phyloP scores from a whole-genome alignment of 1,284 basidiomycete species.

The Termitomyces sp. region DNA sequence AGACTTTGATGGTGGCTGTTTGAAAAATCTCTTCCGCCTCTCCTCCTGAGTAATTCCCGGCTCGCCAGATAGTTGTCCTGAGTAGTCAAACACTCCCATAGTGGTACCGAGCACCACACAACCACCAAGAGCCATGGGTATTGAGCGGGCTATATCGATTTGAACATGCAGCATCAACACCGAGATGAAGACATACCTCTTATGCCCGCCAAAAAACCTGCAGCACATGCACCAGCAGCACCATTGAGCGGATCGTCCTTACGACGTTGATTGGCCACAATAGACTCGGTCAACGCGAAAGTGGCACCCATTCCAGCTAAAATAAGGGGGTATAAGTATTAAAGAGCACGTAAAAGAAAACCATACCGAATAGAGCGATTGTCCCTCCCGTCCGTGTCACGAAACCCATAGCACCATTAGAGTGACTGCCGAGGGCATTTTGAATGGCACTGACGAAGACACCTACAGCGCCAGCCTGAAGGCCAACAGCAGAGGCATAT shows the following conservation, averaged over 20 bases:
- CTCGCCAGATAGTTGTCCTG: conserved; percentile 58
- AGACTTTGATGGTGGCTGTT: conserved; percentile 39
- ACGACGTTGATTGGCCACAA: conserved; percentile 78
- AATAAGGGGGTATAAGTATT: conserved; percentile 1
- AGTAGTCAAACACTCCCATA: conserved; percentile 82
- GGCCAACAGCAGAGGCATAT: conserved; percentile 57
- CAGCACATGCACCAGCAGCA: conserved; percentile 87
- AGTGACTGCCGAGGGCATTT: conserved; percentile 80
- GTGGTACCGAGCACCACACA: conserved; percentile 79
- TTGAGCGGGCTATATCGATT: conserved; percentile 62
- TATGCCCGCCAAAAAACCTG: conserved; percentile 87
- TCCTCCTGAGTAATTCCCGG: conserved; percentile 46
- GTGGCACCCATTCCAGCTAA: conserved; percentile 88
- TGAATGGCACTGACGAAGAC: conserved; percentile 78
- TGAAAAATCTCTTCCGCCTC: conserved; percentile 69
- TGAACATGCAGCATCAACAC: conserved; percentile 7
- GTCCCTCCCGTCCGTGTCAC: conserved; percentile 76
- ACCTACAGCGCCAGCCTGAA: conserved; percentile 72
- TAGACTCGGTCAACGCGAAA: conserved; percentile 79
- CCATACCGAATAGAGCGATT: conserved; percentile 77
- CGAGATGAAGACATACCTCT: conserved; percentile 50
- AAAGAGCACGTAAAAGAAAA: neutral
- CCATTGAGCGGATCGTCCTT: conserved; percentile 83
- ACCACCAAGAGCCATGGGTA: conserved; percentile 79
- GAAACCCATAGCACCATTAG: conserved; percentile 84